Conservation (phyloP, 352 stramenopile species). For the Globisporangium viniferum region DNA sequence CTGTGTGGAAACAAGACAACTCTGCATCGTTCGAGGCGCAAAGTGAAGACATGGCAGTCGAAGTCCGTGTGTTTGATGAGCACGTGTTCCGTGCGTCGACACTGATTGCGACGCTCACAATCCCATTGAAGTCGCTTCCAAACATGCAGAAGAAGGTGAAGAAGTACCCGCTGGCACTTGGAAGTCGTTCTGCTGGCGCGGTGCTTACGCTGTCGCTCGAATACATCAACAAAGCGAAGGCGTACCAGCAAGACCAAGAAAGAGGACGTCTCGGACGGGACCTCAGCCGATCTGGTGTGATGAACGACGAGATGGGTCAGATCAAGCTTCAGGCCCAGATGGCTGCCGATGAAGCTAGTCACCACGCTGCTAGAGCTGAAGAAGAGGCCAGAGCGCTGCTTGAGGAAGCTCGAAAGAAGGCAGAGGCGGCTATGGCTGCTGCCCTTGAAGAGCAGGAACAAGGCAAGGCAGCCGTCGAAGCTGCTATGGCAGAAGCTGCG, state of each 20-base stretch:
- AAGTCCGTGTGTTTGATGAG: constrained; percentile 82
- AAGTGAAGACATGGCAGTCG: constrained; percentile 77
- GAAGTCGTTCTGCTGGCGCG: constrained; percentile 69
- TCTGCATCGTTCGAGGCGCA: constrained; percentile 77
- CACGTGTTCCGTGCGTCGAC: constrained; percentile 76
- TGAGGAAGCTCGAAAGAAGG: constrained; percentile 76
- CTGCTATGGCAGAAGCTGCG: constrained; percentile 79
- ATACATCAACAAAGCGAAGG: constrained; percentile 85
- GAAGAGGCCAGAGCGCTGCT: constrained; percentile 74
- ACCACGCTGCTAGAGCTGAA: constrained; percentile 62
- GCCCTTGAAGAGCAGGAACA: constrained; percentile 76
- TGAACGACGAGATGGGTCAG: constrained; percentile 85
- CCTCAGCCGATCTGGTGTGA: constrained; percentile 49
- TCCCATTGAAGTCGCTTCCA: constrained; percentile 74
- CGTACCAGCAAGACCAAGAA: constrained; percentile 70
- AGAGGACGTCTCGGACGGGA: constrained; percentile 55
- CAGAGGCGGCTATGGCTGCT: constrained; percentile 78
- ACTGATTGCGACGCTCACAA: constrained; percentile 71
- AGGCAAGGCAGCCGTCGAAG: constrained; percentile 80
- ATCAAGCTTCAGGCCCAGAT: constrained; percentile 81
- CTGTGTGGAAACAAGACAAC: constrained; percentile 87
- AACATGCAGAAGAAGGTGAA: constrained; percentile 85
- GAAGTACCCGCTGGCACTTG: constrained; percentile 79
- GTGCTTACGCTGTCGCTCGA: constrained; percentile 76
- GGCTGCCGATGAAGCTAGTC: constrained; percentile 74